These are phyloP conservation scores for Sordaria brevicollis DNA, from an alignment of 495 filamentous ascomycete genomes.

Conservation along the genomic window DNA sequence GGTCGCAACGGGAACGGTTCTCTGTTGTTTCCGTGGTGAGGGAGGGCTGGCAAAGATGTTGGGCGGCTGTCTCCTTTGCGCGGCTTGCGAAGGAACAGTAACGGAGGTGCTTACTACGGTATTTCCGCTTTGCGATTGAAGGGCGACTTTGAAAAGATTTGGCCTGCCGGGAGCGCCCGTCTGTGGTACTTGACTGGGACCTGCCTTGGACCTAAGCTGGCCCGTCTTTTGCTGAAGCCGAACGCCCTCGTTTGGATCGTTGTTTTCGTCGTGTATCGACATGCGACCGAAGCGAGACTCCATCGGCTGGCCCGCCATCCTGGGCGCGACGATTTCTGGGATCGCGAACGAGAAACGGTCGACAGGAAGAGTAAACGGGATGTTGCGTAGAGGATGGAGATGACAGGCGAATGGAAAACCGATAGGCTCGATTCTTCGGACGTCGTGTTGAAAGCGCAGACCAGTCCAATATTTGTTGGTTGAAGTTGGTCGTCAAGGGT, in stretches of 20 bases:
- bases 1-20: slow-evolving; percentile 8
- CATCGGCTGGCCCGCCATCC: slow-evolving; percentile 44
- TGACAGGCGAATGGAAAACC: neutral
- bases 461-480: neutral
- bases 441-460: neutral
- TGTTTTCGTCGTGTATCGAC: slow-evolving; percentile 71
- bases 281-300: slow-evolving; percentile 76
- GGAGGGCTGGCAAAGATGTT: slow-evolving; percentile 20
- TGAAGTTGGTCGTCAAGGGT: neutral
- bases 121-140: slow-evolving; percentile 55
- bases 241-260: slow-evolving; percentile 39
- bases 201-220: slow-evolving; percentile 40
- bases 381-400: neutral
- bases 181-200: slow-evolving; percentile 35
- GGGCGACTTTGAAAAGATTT: slow-evolving; percentile 70
- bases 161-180: slow-evolving; percentile 50
- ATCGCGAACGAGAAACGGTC: neutral
- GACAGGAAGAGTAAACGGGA: neutral
- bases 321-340: neutral
- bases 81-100: slow-evolving; percentile 55
- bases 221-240: slow-evolving; percentile 43
- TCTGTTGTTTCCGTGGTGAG: slow-evolving; percentile 22
- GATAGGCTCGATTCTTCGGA: neutral
- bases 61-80: slow-evolving; percentile 35
- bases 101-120: slow-evolving; percentile 45